A percentile compares a stretch with the other conserved stretches of the same genome.
These are phyloP conservation scores for Leccinum angustisporum DNA, from an alignment of 1,284 basidiomycete species.

Conservation along the genomic window DNA sequence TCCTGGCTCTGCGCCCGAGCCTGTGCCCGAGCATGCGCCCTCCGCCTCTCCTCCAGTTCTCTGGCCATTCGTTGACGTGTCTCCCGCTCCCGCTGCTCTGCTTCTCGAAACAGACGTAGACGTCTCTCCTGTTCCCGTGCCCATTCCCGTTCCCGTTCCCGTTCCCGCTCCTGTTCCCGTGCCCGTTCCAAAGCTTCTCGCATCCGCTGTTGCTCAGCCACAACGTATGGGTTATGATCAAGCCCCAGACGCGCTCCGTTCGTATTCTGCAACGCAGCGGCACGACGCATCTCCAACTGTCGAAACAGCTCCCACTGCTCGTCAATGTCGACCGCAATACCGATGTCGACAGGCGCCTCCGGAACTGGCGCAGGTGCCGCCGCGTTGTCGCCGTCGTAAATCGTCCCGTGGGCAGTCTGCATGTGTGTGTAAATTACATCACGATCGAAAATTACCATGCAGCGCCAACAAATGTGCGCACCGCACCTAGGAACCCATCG, in stretches of 20 bases:
- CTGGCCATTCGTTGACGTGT: neutral
- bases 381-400: conserved; percentile 23
- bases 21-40: neutral
- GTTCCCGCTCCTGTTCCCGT: neutral
- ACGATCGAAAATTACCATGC: conserved; percentile 15
- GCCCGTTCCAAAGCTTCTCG: neutral
- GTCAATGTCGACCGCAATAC: neutral
- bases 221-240: neutral
- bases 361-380: neutral
- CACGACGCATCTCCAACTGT: conserved; percentile 14
- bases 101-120: neutral
- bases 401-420: conserved; percentile 43
- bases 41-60: neutral
- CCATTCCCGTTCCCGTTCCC: neutral
- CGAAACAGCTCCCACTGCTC: neutral
- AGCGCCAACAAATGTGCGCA: conserved; percentile 56
- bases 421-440: conserved; percentile 53
- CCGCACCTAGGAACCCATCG: conserved; percentile 45
- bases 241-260: neutral
- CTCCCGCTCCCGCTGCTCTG: neutral
- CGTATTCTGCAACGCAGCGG: neutral
- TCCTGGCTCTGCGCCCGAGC: neutral
- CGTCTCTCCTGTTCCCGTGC: neutral
- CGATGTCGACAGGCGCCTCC: conserved; percentile 1
- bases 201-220: neutral